phyloP scores from a whole-genome alignment of 2,329 filamentous ascomycete genomes.

The Zymoseptoria tritici region DNA sequence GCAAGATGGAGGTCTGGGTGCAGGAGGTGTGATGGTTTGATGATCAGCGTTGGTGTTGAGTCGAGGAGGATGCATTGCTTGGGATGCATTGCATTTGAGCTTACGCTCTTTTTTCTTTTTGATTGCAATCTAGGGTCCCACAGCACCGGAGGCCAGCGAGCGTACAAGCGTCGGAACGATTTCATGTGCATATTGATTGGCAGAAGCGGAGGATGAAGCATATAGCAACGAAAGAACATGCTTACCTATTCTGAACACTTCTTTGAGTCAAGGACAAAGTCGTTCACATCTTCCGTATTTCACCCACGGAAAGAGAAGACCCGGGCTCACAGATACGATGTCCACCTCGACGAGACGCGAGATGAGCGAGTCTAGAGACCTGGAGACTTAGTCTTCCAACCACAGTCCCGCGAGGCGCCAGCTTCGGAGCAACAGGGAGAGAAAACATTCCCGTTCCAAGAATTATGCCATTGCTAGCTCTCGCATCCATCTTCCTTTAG shows the following conservation, averaged over 20 bases:
- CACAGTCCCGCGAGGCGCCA: too few relatives aligned
- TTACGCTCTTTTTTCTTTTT: not conserved
- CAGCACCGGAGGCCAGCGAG: not conserved
- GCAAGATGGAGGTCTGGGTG: constrained; percentile 77
- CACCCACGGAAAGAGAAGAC: too few relatives aligned
- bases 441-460: too few relatives aligned
- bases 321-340: too few relatives aligned
- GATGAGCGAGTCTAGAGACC: too few relatives aligned
- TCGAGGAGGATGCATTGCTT: not conserved
- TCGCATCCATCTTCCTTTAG: too few relatives aligned
- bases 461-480: too few relatives aligned
- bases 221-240: not conserved
- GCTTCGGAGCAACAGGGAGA: too few relatives aligned
- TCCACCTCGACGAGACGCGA: too few relatives aligned
- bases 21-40: constrained; percentile 16
- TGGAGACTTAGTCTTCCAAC: too few relatives aligned
- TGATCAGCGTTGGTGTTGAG: not conserved
- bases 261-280: not conserved
- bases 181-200: not conserved
- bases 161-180: not conserved
- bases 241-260: not conserved
- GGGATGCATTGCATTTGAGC: not conserved
- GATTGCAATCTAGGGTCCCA: not conserved
- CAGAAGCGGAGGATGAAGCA: not conserved
- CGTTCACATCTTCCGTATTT: not conserved